Evolutionary conservation across 169 alveolate genomes (phyloP).

Genomic region (Babesia ovis): DNA sequence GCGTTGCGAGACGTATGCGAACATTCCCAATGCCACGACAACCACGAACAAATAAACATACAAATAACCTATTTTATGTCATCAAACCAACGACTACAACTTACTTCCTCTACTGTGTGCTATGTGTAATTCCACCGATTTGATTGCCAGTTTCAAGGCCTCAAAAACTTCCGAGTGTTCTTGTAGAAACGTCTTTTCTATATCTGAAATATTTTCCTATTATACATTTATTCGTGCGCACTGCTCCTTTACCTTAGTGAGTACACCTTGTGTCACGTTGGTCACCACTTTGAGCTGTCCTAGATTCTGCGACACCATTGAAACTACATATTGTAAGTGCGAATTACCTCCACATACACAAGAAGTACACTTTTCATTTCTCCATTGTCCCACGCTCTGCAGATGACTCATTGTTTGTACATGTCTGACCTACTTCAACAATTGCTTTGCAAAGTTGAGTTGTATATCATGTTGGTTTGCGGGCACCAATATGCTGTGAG

Average conservation of each 20-base stretch:
- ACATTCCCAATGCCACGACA: neutral
- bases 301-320: neutral
- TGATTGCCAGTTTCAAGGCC: constrained; percentile 27
- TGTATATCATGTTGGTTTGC: neutral
- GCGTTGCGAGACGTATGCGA: constrained; percentile 2
- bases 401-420: neutral
- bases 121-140: neutral
- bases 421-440: constrained; percentile 4
- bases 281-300: constrained; percentile 14
- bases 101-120: neutral
- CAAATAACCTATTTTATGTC: neutral
- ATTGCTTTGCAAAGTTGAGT: constrained; percentile 1
- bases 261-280: neutral
- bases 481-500: constrained; percentile 16
- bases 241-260: neutral
- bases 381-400: constrained; percentile 24
- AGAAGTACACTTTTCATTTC: constrained; percentile 2
- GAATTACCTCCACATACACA: constrained; percentile 23
- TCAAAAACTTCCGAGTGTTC: constrained; percentile 20
- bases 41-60: neutral
- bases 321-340: neutral
- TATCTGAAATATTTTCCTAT: constrained; percentile 13
- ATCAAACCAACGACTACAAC: neutral
- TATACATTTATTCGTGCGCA: neutral
- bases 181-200: constrained; percentile 15